A percentile compares a stretch with the other conserved stretches of the same genome.
phyloP scores from a whole-genome alignment of 1,284 basidiomycete species.

The Vanrija sp. region DNA sequence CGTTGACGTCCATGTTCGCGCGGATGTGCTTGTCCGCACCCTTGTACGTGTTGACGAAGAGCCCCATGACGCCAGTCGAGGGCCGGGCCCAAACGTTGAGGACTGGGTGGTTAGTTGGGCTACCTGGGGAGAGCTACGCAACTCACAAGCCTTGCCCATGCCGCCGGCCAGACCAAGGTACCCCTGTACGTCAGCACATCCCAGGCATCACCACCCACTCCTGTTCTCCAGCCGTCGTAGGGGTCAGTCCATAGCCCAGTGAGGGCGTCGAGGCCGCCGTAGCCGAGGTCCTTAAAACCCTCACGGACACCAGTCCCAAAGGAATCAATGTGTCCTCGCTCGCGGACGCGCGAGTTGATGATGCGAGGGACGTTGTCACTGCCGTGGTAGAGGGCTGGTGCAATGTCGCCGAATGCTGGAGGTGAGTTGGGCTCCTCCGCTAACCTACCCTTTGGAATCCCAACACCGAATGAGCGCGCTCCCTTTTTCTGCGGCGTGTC shows the following conservation, averaged over 20 bases:
- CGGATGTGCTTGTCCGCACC: no score
- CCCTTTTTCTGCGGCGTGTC: constrained; percentile 42
- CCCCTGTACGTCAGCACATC: constrained; percentile 42
- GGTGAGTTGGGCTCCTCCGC: background rate
- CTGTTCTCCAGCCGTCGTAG: constrained; percentile 38
- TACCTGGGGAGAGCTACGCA: no score
- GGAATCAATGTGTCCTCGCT: constrained; percentile 49
- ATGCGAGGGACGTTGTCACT: constrained; percentile 52
- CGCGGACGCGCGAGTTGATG: constrained; percentile 53
- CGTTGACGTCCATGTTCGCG: no score
- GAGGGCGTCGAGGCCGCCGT: constrained; percentile 56
- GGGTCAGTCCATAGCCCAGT: constrained; percentile 56
- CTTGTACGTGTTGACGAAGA: no score
- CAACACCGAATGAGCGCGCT: constrained; percentile 52
- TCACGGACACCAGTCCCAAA: constrained; percentile 53
- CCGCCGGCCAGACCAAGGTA: constrained; percentile 13
- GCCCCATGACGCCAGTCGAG: no score
- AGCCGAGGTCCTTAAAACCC: constrained; percentile 49
- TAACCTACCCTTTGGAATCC: constrained; percentile 44
- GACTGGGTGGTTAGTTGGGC: no score
- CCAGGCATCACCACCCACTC: constrained; percentile 48
- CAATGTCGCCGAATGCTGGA: constrained; percentile 48
- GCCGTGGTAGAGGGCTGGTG: constrained; percentile 51
- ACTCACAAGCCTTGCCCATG: background rate
- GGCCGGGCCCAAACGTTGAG: no score